phyloP scores from a whole-genome alignment of 2,329 filamentous ascomycete genomes.

The Colletotrichum navitas region DNA sequence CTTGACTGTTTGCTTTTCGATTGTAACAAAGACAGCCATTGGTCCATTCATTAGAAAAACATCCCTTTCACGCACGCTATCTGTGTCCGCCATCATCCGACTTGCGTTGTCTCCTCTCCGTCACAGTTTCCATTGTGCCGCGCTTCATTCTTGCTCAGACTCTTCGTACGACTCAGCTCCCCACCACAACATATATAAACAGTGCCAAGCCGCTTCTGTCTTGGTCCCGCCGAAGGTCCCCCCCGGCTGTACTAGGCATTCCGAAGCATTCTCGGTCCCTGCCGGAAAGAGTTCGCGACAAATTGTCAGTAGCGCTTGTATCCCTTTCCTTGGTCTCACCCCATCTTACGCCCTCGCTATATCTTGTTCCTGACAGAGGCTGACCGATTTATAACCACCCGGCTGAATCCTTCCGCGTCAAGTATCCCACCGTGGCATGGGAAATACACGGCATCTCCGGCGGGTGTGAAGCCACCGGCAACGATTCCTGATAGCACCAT shows the following conservation, averaged over 20 bases:
- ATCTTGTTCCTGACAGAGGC: constrained; percentile 16
- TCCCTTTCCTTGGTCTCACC: constrained; percentile 30
- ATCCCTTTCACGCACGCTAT: not conserved
- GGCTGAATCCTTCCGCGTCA: constrained; percentile 9
- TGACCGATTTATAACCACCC: constrained; percentile 1
- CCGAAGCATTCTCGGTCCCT: constrained; percentile 25
- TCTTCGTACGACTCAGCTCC: constrained; percentile 31
- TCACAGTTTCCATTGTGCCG: constrained; percentile 32
- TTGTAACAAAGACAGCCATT: not conserved
- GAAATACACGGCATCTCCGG: constrained; percentile 3
- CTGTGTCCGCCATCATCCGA: constrained; percentile 1
- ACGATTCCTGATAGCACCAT: not conserved
- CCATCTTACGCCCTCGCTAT: constrained; percentile 14
- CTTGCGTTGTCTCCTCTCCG: constrained; percentile 19
- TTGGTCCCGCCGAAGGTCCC: constrained; percentile 15
- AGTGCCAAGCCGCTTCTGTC: constrained; percentile 22
- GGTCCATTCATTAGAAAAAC: not conserved
- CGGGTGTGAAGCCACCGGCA: constrained; percentile 1
- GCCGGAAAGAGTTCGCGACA: constrained; percentile 22
- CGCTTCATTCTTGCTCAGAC: constrained; percentile 28
- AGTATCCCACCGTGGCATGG: constrained; percentile 10
- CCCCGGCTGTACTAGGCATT: not conserved
- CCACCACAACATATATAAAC: constrained; percentile 1
- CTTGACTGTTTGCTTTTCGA: constrained; percentile 9
- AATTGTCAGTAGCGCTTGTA: constrained; percentile 25